Evolutionary conservation across 306 rosid genomes (phyloP), one percentile per base, ranked within the genome.

Genomic region (Betula pendula): DNA sequence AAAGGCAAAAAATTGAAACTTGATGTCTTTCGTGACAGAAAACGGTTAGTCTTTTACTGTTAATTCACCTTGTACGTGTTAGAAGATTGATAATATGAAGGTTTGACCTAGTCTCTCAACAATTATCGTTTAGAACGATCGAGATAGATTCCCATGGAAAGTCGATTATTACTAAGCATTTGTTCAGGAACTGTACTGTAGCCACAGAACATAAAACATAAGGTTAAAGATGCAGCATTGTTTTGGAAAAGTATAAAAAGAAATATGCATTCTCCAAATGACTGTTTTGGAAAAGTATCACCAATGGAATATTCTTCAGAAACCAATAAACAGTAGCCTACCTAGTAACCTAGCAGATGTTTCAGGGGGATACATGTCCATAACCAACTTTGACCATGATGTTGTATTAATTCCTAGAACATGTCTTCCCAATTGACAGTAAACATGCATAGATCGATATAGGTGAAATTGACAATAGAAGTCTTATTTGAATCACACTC

Each of bases 381-480:
- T 13, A 75, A 95, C 91, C 75, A 89, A 71, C 90, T 95, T 95
- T 22, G 88, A 58, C 99, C 99, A 95, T 65, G 87, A 66, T 20
- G 87, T 79, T 74, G 72, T 71, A 80, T 79, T 84, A 49, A 58
- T 77, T 85, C 79, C 95, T 38, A 79, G 75, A 81, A 29, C 49
- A 83, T 25, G 77, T 82, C 74, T 89, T 79, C 73, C 87, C 24
- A 48, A 8, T 70, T 73, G 92, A 84, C 59, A 25, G 17, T 6
- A 60, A 29, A 29, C 20, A 60, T 15, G 13, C n/a, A n/a, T n/a
- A n/a, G n/a, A n/a, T n/a, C n/a, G 53, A 40, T 56, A n/a, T 40
- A 69, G 74, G 31, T 60, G 47, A 25, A 69, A 58, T 62, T 75
- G 44, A 69, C 71, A 17, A 43, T 35, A 68, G 24, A 27, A 50